Evolutionary conservation across 2,329 filamentous ascomycete genomes (phyloP), one percentile per base, ranked within the genome.

Genomic region (Chrysoporthe deuterocubensis): DNA sequence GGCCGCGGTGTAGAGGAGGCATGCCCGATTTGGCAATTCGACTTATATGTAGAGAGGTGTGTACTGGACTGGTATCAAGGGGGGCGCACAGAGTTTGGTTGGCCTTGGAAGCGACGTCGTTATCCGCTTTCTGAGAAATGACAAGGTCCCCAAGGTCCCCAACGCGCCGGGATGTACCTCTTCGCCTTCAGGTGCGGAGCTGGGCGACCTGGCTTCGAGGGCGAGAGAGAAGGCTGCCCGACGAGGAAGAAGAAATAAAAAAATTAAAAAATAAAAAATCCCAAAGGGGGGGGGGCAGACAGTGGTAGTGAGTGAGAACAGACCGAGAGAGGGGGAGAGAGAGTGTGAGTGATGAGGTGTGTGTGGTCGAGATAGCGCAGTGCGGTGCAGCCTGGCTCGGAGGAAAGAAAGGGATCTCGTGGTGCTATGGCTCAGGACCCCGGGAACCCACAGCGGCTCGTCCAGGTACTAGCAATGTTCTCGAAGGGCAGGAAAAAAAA

Each of bases 1-100:
- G 18, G 40, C 18, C 8, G 54, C 37, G 32, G 14, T 8, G 14
- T 4, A 57, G 37, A 57, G 6, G 18, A 13, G 21, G 57, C n/a
- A 60, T 60, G 57, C 57, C 57, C 37, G 21, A 60, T 60, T 43
- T 32, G 57, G 57, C n/a, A 60, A 60, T 40, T 40, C 37, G 18
- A 60, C 37, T 43, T 43, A 60, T 21, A 43, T 40, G 26, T 54
- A 11, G 1, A 6, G 32, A 34, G 14, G 11, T 5, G 50, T 54
- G 26, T 26, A 26, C 26, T 26, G 26, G 26, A 54, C 14, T 54
- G 26, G n/a, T 34, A 60, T 21, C 42, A 21, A 48, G 43, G 59
- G 26, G 34, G 42, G 59, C 5, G 26, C 11, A 21, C 26, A 21
- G 26, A 32, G 8, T 34, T 40, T 32, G 6, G 26, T 46, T 61